Base-by-base conservation (phyloP, 306 rosid species). In the Citrullus colocynthis region DNA sequence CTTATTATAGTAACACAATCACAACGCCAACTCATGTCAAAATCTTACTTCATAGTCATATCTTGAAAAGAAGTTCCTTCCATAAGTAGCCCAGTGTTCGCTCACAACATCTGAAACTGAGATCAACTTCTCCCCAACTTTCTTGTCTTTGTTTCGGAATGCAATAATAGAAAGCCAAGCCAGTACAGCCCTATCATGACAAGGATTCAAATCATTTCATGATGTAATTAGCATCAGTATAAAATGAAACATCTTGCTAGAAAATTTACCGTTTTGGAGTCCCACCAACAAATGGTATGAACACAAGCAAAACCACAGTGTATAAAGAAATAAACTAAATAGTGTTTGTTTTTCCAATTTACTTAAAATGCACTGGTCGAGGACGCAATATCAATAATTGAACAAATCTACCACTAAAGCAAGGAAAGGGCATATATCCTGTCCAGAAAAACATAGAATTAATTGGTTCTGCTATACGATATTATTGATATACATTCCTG, bases 151-250 rank as follows among this genome's bases (percentile, higher is more conserved):
- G 90, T 96, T 96, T 76, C 82, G 87, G 82, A 87, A 81, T 65
- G 98, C 98, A 80, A 93, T 80, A 57, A 96, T 93, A 41, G 98
- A 96, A 82, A 96, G 96, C 98, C 99, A 96, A 79, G 98, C 98
- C 85, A 92, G 87, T 54, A 96, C 98, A 72, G 99, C 98, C 99
- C 99, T 96, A 83, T 67, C 62, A 82, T 79, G 62, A 45, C 18
- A 44, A 48, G 36, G 48, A 28, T 48, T 78, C n/a, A 4, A 48
- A 63, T 78, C 59, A 28, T 64, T 77, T 74, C 62, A 74, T 51
- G 36, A 52, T 52, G 62, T 18, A 4, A 54, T 34, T 74, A 28
- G 30, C 49, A 74, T 74, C 32, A 2, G 30, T 52, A 72, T 17
- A 52, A 30, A 70, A 74, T 16, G 48, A 32, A 30, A 51, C 77